Percentiles rank a stretch among this genome's conserved stretches.
phyloP scores from a whole-genome alignment of 2,329 filamentous ascomycete genomes.

The Fusarium brachygibbosum region DNA sequence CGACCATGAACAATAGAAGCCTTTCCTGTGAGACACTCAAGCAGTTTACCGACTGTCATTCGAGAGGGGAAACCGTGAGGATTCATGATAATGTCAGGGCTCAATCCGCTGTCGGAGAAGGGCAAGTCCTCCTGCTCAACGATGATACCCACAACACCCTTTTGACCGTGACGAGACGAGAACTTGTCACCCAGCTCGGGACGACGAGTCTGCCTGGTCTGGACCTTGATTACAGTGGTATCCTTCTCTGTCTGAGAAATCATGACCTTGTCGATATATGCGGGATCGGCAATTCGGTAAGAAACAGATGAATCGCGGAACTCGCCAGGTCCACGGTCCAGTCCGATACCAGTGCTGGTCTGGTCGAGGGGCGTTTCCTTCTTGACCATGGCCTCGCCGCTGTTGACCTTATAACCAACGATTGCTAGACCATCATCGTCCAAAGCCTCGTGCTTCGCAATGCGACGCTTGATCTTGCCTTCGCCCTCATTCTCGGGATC shows the following conservation, averaged over 20 bases:
- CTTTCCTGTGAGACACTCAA: slow-evolving; percentile 95
- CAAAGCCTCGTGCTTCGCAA: slow-evolving; percentile 78
- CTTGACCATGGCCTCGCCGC: slow-evolving; percentile 89
- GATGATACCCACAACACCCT: slow-evolving; percentile 97
- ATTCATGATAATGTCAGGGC: slow-evolving; percentile 99
- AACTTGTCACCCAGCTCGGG: slow-evolving; percentile 99
- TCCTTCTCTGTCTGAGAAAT: slow-evolving; percentile 90
- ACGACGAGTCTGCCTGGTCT: slow-evolving; percentile 93
- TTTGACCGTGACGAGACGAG: slow-evolving; percentile 97
- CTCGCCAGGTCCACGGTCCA: slow-evolving; percentile 72
- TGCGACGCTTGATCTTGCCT: slow-evolving; percentile 70
- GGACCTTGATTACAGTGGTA: slow-evolving; percentile 89
- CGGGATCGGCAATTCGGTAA: slow-evolving; percentile 86
- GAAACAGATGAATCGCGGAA: slow-evolving; percentile 77
- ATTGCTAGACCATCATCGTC: slow-evolving; percentile 90
- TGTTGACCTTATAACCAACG: slow-evolving; percentile 83
- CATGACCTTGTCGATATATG: slow-evolving; percentile 97
- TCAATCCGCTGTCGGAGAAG: slow-evolving; percentile 89
- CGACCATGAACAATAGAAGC: slow-evolving; percentile 88
- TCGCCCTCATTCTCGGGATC: slow-evolving; percentile 68
- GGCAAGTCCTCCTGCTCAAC: slow-evolving; percentile 97
- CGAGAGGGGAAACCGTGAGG: slow-evolving; percentile 99
- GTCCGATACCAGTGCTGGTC: slow-evolving; percentile 77
- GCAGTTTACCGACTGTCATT: slow-evolving; percentile 98
- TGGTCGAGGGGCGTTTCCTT: slow-evolving; percentile 89